Evolutionary conservation across 495 filamentous ascomycete species (phyloP).

Genomic region (Saxispiralis lemnorum): DNA sequence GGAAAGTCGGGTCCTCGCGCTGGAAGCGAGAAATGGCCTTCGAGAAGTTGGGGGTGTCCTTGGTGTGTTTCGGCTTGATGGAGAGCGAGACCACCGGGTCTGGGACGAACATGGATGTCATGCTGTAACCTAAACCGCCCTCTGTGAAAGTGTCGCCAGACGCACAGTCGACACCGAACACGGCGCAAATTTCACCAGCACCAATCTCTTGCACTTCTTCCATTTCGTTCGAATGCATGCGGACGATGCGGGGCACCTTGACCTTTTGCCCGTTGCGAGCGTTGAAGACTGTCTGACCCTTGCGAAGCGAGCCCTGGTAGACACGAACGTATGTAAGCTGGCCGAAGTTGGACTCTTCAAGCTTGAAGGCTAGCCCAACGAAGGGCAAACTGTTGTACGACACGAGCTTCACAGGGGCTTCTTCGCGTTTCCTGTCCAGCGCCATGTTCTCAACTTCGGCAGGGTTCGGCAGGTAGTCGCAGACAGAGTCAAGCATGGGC

Average conservation of each 20-base stretch:
- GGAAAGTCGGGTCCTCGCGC: slow-evolving; percentile 95
- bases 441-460: slow-evolving; percentile 77
- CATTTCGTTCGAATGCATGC: slow-evolving; percentile 99
- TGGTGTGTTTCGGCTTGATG: slow-evolving; percentile 89
- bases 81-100: slow-evolving; percentile 96
- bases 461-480: slow-evolving; percentile 91
- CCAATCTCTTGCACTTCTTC: slow-evolving; percentile 84
- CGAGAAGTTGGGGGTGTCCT: slow-evolving; percentile 83
- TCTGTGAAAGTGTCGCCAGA: slow-evolving; percentile 98
- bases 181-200: slow-evolving; percentile 93
- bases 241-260: slow-evolving; percentile 90
- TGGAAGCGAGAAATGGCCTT: slow-evolving; percentile 99
- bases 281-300: slow-evolving; percentile 82
- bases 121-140: slow-evolving; percentile 76
- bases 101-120: slow-evolving; percentile 98
- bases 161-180: slow-evolving; percentile 95
- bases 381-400: slow-evolving; percentile 87
- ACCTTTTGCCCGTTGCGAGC: slow-evolving; percentile 88
- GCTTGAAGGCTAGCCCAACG: slow-evolving; percentile 93
- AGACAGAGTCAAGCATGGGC: slow-evolving; percentile 91
- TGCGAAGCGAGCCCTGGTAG: slow-evolving; percentile 83
- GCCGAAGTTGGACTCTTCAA: slow-evolving; percentile 97
- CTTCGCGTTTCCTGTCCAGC: slow-evolving; percentile 61
- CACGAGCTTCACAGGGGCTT: slow-evolving; percentile 66
- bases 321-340: slow-evolving; percentile 98